Evolutionary conservation across 2,329 filamentous ascomycete species (phyloP).

Genomic region (Ascochyta pisi): DNA sequence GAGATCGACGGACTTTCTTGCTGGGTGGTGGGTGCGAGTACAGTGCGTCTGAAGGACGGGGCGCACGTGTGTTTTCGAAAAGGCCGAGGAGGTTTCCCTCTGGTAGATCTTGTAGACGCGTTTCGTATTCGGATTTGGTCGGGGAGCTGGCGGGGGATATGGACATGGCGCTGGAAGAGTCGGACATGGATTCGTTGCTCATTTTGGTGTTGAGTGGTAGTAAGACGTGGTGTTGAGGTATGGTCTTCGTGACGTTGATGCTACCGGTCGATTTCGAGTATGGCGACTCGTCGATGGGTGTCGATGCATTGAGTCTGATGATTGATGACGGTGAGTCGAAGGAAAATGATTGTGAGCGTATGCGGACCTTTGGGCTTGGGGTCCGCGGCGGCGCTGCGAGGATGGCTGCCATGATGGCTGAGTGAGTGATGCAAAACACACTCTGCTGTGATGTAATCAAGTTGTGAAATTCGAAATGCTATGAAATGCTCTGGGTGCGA

Average conservation of each 20-base stretch:
- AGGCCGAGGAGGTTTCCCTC: constrained; percentile 12
- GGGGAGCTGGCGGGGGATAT: constrained; percentile 35
- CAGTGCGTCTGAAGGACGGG: constrained; percentile 5
- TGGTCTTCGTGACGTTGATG: constrained; percentile 22
- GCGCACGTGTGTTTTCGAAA: neutral
- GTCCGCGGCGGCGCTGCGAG: constrained; percentile 38
- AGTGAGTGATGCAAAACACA: neutral
- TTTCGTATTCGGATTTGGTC: constrained; percentile 24
- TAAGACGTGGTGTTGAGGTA: constrained; percentile 32
- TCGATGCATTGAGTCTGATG: constrained; percentile 37
- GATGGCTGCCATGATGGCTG: constrained; percentile 26
- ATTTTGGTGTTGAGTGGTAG: constrained; percentile 41
- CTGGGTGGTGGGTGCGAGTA: constrained; percentile 1
- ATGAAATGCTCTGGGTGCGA: neutral
- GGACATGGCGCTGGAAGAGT: constrained; percentile 27
- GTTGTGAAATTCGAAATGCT: neutral
- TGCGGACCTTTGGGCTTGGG: constrained; percentile 46
- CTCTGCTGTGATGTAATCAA: neutral
- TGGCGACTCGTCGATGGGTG: constrained; percentile 43
- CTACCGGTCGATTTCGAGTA: constrained; percentile 46
- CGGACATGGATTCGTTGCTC: constrained; percentile 41
- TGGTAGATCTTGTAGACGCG: neutral
- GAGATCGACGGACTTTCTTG: constrained; percentile 1
- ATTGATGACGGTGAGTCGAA: constrained; percentile 46
- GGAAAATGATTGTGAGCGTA: constrained; percentile 40